These are phyloP conservation scores for Loxodes magnus DNA, from an alignment of 73 alveolate species.

Conservation along the genomic window DNA sequence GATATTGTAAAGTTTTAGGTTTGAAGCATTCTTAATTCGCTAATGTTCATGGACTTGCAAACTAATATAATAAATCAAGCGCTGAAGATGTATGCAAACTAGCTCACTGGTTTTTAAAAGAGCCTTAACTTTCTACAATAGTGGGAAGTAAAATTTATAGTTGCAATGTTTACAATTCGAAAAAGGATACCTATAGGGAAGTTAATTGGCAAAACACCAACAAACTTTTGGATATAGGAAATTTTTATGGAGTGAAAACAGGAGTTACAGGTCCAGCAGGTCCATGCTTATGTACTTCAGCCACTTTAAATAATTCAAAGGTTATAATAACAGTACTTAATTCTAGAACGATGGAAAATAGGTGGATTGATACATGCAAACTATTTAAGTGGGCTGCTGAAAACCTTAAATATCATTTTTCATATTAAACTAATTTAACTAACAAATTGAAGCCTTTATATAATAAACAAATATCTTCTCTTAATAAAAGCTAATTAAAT, in stretches of 20 bases:
- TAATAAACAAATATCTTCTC: no score
- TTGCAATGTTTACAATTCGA: conserved; percentile 5
- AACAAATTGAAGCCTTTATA: no score
- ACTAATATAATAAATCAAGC: conserved; percentile 40
- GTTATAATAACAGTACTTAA: neutral
- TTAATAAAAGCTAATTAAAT: no score
- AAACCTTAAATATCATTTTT: no score
- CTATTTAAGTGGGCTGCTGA: conserved; percentile 7
- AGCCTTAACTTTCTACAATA: conserved; percentile 23
- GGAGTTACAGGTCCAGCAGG: conserved; percentile 60
- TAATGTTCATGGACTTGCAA: conserved; percentile 66
- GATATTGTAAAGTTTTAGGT: conserved; percentile 27
- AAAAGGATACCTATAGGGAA: neutral
- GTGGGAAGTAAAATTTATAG: conserved; percentile 28
- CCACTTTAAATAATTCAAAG: conserved; percentile 4
- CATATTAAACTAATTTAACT: no score
- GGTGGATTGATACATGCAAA: conserved; percentile 4
- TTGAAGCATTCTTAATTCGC: conserved; percentile 51
- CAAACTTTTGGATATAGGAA: conserved; percentile 34
- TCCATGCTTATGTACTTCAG: conserved; percentile 29
- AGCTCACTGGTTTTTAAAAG: conserved; percentile 28
- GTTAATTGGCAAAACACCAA: conserved; percentile 56
- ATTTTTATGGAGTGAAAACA: conserved; percentile 52
- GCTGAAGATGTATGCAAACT: conserved; percentile 60
- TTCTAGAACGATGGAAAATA: neutral